Percentiles rank a stretch among this genome's conserved stretches.
Conservation (phyloP, 2,329 filamentous ascomycete genomes). For the Talaromyces funiculosus region DNA sequence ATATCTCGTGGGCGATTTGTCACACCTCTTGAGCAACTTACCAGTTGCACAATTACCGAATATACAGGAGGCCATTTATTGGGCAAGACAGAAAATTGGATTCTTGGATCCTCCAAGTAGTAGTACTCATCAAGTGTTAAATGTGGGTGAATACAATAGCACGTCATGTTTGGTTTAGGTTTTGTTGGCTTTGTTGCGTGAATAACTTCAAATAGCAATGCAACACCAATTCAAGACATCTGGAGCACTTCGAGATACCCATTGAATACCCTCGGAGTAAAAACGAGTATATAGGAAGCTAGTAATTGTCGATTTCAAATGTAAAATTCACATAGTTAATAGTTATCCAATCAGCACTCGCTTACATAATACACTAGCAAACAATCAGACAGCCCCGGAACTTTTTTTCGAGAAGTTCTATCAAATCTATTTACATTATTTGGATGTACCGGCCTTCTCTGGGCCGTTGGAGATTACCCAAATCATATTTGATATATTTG, state of each 20-base stretch:
- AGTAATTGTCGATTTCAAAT: neutral
- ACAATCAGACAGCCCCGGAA: neutral
- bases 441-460: neutral
- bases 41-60: neutral
- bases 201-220: neutral
- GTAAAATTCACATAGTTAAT: too few relatives aligned
- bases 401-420: neutral
- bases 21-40: neutral
- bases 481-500: neutral
- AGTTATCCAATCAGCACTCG: conserved; percentile 1
- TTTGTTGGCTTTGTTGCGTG: neutral
- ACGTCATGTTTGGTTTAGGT: neutral
- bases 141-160: neutral
- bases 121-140: too few relatives aligned
- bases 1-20: neutral
- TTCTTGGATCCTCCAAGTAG: neutral
- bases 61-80: neutral
- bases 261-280: too few relatives aligned
- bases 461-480: neutral
- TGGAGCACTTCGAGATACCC: neutral
- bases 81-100: neutral
- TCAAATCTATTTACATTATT: neutral
- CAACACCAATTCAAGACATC: neutral
- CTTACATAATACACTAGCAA: conserved; percentile 4
- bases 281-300: neutral